Evolutionary conservation across 192 early-diverging fungal species (phyloP), one percentile per base, ranked within the genome.

Genomic region (Powellomyces hirtus): DNA sequence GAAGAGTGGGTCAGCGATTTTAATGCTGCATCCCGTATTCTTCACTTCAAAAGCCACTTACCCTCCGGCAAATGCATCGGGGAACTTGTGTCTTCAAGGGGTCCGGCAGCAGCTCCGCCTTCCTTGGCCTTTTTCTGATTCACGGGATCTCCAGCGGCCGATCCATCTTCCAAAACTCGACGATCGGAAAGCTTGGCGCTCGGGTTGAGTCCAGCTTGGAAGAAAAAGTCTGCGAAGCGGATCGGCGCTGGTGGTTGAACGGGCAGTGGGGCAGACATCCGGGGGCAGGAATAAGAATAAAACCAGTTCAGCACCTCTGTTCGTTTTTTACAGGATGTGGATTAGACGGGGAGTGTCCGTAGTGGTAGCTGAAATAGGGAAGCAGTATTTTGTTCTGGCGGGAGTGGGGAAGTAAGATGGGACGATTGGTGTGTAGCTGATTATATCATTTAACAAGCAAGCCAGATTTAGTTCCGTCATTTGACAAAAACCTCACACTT

Each of bases 221-320:
- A 82, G 57, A 79, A 82, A 67, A 70, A 82, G 53, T 80, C 77
- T 11, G 70, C 77, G 40, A 80, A 71, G 11, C 81, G 74, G n/a
- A 68, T 38, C 6, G 76, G 69, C 7, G 68, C n/a, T 1, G 46
- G 20, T 13, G 68, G 61, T 30, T 45, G 46, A 11, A 64, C 62
- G 16, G 62, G 62, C 33, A 31, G 29, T 4, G 26, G 53, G 4
- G 20, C 53, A 31, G 24, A 27, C 53, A 56, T 56, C 27, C 46
- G 46, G 46, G 46, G 14, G 46, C n/a, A 16, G 46, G 16, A 24
- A 49, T 14, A 14, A 3, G 5, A 49, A 49, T 24, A 49, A 24
- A 14, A 14, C n/a, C 46, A 49, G 14, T 14, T n/a, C n/a, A n/a
- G n/a, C n/a, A n/a, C n/a, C n/a, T n/a, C n/a, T n/a, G n/a, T n/a